Percentiles rank a stretch among this genome's conserved stretches.
These are phyloP conservation scores for Chlamydomonas eustigma DNA, from an alignment of 139 green algal species.

Conservation along the genomic window DNA sequence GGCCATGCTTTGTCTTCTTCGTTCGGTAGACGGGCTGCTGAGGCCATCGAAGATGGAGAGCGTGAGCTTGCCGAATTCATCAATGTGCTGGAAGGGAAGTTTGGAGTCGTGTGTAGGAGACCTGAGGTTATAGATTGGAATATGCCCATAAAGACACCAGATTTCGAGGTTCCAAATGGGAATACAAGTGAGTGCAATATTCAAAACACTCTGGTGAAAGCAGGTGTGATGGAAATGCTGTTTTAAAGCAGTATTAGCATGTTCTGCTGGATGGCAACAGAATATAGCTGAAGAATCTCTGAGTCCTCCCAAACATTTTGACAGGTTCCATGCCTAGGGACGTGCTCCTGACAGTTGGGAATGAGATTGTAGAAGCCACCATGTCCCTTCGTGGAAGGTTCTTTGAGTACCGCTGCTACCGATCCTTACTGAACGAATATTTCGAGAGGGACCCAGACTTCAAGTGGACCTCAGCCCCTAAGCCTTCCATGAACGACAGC, in stretches of 20 bases:
- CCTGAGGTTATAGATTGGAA: conserved; percentile 1
- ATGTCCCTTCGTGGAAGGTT: conserved; percentile 5
- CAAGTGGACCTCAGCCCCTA: not conserved
- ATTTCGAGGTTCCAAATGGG: conserved; percentile 3
- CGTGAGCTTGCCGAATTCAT: not conserved
- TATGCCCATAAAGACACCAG: not conserved
- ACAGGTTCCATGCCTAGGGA: not conserved
- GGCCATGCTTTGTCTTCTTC: not conserved
- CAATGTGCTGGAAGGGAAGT: not conserved
- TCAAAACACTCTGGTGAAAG: no score
- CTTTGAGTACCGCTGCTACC: conserved; percentile 12
- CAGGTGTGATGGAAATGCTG: no score
- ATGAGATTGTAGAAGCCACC: conserved; percentile 13
- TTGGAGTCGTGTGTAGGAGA: not conserved
- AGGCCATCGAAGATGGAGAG: not conserved
- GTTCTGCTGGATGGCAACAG: no score
- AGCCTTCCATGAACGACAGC: conserved; percentile 12
- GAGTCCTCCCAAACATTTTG: not conserved
- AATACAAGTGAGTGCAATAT: conserved; percentile 3
- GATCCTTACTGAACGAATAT: conserved; percentile 3
- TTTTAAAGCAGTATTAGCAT: no score
- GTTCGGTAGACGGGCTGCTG: not conserved
- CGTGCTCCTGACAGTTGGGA: conserved; percentile 10
- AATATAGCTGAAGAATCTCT: no score
- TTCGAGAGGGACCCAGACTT: conserved; percentile 10